Evolutionary conservation across 306 rosid species (phyloP).

Genomic region (Arachis stenosperma): DNA sequence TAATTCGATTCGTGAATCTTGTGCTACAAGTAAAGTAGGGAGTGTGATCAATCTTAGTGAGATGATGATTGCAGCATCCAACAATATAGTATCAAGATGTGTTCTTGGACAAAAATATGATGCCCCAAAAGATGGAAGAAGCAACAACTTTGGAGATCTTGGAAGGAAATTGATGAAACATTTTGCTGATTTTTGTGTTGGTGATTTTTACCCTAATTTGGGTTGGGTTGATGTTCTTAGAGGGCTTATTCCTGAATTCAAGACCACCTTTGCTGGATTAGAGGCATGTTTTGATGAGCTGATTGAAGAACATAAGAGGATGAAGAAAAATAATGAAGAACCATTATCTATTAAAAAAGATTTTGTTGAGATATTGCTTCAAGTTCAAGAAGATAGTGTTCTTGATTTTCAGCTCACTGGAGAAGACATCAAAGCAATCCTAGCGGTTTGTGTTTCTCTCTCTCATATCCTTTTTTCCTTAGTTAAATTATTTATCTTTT

Average conservation of each 20-base stretch:
- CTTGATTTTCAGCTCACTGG: constrained; percentile 35
- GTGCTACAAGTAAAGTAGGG: not conserved
- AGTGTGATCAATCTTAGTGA: constrained; percentile 33
- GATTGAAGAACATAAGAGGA: constrained; percentile 32
- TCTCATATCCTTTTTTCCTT: not conserved
- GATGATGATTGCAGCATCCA: constrained; percentile 31
- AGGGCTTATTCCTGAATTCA: constrained; percentile 27
- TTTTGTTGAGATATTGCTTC: constrained; percentile 45
- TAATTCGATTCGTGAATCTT: not conserved
- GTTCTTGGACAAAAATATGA: constrained; percentile 36
- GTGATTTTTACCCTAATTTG: constrained; percentile 47
- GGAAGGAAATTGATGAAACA: not conserved
- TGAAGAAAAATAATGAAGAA: not conserved
- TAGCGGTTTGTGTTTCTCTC: constrained; percentile 10
- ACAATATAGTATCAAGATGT: constrained; percentile 38
- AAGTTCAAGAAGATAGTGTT: constrained; percentile 29
- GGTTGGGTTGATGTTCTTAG: constrained; percentile 50
- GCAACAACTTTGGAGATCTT: not conserved
- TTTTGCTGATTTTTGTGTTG: not conserved
- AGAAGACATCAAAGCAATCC: constrained; percentile 27
- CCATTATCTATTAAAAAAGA: constrained; percentile 9
- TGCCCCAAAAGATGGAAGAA: not conserved
- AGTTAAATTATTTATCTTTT: no score
- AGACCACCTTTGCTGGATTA: not conserved
- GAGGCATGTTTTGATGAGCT: constrained; percentile 41